Base-by-base conservation (phyloP, 805 yeast species). In the Candida silvicultrix region DNA sequence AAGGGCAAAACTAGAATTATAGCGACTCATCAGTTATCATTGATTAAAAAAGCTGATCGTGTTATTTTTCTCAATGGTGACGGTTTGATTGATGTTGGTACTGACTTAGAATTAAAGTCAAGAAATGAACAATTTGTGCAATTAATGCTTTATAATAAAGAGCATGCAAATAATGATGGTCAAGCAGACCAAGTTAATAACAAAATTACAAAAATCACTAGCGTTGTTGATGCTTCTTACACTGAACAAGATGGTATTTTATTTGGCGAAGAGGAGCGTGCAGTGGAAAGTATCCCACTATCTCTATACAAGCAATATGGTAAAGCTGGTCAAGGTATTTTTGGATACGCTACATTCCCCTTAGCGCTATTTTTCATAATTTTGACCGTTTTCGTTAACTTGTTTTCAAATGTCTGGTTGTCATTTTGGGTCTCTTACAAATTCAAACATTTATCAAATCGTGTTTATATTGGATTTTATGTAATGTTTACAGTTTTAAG, bases 381-480 rank as follows among this genome's bases (percentile, higher is more conserved):
- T 12, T 19, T 35, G 15, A 5, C 38, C 3, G 11, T 14, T 18
- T 35, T 35, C 11, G 38, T 19, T 10, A 35, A 51, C 8, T 41
- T 65, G 9, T 65, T 65, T 41, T 56, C 69, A 2, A 63, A 68
- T 18, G 69, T 65, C n/a, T 86, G 95, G 95, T 69, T 89, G 50
- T 82, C 95, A 3, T 89, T 81, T 62, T 89, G 97, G 97, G 74
- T 83, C 2, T 75, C 73, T 25, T 51, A 72, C 44, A 79, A 76
- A 59, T 87, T 83, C 57, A 34, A 54, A 32, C 51, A 61, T 20
- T 66, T 68, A 45, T 49, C 75, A 4, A 66, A 75, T 43, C 74
- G 81, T 2, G 81, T 81, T 53, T 88, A 88, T 66, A 85, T 86
- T 69, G 96, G 95, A 1, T 55, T 87, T 45, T 84, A 83, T 56